A percentile compares a stretch with the other conserved stretches of the same genome.
phyloP scores from a whole-genome alignment of 148 eudicot genomes.

The Limonium bicolor region DNA sequence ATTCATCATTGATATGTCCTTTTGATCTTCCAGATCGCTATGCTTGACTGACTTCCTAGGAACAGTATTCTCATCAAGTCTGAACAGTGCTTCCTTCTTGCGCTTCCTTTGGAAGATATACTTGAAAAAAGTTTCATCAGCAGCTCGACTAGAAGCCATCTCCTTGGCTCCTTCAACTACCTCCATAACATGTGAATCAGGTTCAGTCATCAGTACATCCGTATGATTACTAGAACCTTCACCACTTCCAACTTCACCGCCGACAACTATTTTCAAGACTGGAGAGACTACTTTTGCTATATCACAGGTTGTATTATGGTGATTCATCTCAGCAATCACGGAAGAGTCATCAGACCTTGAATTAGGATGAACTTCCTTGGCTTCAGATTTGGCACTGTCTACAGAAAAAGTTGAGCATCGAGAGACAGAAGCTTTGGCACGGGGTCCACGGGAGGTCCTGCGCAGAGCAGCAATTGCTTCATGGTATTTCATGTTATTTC shows the following conservation, averaged over 20 bases:
- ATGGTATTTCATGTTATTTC: conserved; percentile 4
- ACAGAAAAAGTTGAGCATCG: neutral
- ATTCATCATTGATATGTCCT: neutral
- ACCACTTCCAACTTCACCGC: too few species aligned
- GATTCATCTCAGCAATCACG: neutral
- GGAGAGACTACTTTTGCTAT: too few species aligned
- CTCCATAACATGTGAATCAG: neutral
- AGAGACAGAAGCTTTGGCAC: conserved; percentile 2
- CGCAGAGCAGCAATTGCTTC: conserved; percentile 6
- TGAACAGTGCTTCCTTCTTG: neutral
- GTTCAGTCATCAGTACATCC: too few species aligned
- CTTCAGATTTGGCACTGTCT: neutral
- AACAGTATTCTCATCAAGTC: conserved; percentile 1
- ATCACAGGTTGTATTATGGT: too few species aligned
- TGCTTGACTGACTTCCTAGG: too few species aligned
- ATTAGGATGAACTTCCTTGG: neutral
- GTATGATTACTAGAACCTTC: too few species aligned
- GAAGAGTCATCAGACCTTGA: neutral
- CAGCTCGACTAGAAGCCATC: neutral
- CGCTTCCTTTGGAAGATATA: conserved; percentile 4
- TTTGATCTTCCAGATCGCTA: neutral
- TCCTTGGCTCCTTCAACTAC: neutral
- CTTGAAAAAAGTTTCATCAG: neutral
- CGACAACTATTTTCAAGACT: too few species aligned
- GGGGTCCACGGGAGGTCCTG: conserved; percentile 3